Base-by-base conservation (phyloP, 139 green algal genomes). In the Limnomonas spitsbergensis region DNA sequence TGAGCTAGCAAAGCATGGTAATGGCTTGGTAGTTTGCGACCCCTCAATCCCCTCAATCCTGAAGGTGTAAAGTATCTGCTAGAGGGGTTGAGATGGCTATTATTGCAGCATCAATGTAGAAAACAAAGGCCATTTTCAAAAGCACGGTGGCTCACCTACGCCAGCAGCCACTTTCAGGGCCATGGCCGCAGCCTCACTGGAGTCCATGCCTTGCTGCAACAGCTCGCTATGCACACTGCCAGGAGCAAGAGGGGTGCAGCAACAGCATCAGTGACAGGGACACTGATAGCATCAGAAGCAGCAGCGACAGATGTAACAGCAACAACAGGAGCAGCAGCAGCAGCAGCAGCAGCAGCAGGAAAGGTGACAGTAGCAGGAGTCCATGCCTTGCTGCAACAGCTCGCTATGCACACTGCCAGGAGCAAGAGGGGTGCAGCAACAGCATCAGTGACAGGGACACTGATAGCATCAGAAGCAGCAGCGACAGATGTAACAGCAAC, bases 201-300 rank as follows among this genome's bases (percentile, higher is more conserved):
- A 34, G 29, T 72, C 61, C 61, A 72, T 72, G 61, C 61, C 61
- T 34, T 72, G 61, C 7, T 7, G 9, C 6, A 7, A 39, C 29
- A 72, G 29, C 26, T 72, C 61, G 9, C 9, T 20, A 37, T 72
- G 61, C 29, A 72, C 27, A 72, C 61, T 72, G 61, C 27, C 47
- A 72, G 61, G 26, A 34, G 26, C 7, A 37, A n/a, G n/a, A n/a
- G n/a, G n/a, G n/a, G n/a, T n/a, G 61, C 29, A 20, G 24, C 9
- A 36, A 20, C 9, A 37, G 61, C 29, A 37, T 7, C 24, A 24
- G 61, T 7, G 6, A 20, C 9, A 39, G 27, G 61, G 9, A 14
- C 14, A 20, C 14, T 20, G 29, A 72, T 20, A 37, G 29, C 9
- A 34, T 20, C 7, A 39, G 29, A 20, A 72, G 61, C n/a, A 72